Conservation (phyloP, 2,329 filamentous ascomycete genomes). For the Fonsecaea nubica region DNA sequence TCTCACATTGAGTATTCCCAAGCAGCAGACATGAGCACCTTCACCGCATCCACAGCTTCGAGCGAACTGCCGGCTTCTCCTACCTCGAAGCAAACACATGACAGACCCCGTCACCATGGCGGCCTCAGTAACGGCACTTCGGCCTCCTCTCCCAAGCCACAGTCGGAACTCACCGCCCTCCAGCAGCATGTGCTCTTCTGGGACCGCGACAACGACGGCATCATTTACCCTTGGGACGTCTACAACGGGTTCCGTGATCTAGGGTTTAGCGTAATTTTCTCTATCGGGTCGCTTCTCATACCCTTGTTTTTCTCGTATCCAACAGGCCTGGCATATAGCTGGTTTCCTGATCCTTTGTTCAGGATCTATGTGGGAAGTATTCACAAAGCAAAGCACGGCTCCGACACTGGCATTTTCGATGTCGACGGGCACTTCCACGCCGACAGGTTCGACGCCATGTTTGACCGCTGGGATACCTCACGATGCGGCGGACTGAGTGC, state of each 20-base stretch:
- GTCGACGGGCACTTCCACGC: slow-evolving; percentile 55
- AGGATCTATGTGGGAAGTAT: slow-evolving; percentile 50
- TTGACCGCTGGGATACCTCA: slow-evolving; percentile 52
- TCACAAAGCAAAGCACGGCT: slow-evolving; percentile 54
- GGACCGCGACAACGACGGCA: slow-evolving; percentile 58
- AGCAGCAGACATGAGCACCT: not conserved
- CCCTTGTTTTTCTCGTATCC: slow-evolving; percentile 56
- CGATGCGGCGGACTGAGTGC: slow-evolving; percentile 50
- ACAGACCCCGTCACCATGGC: not conserved
- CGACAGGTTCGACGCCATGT: slow-evolving; percentile 57
- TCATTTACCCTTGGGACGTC: slow-evolving; percentile 61
- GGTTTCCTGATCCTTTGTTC: slow-evolving; percentile 55
- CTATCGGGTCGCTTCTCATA: slow-evolving; percentile 49
- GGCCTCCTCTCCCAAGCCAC: not conserved
- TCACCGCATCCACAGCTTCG: not conserved
- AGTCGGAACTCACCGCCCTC: slow-evolving; percentile 23
- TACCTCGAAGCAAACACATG: not conserved
- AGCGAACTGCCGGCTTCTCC: not conserved
- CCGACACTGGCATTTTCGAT: slow-evolving; percentile 54
- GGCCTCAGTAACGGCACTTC: slow-evolving; percentile 1
- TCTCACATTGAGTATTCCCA: not conserved
- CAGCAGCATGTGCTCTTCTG: slow-evolving; percentile 54
- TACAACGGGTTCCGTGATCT: slow-evolving; percentile 56
- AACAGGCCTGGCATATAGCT: slow-evolving; percentile 46
- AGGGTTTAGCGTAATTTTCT: slow-evolving; percentile 49